These are phyloP conservation scores for Meira miltonrushii DNA, from an alignment of 1,284 basidiomycete genomes.

Conservation along the genomic window DNA sequence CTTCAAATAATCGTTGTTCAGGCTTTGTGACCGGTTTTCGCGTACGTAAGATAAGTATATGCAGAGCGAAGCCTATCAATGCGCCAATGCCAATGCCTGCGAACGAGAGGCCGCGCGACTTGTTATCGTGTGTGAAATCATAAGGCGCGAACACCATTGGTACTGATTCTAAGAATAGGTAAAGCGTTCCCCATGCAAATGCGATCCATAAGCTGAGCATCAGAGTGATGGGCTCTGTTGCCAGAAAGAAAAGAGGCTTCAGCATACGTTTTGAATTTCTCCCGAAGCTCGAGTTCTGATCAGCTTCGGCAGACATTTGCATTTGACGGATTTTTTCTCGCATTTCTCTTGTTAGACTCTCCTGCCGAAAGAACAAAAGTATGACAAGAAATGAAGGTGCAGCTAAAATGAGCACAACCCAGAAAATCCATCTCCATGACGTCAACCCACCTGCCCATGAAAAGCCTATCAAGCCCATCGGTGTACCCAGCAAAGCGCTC, in stretches of 20 bases:
- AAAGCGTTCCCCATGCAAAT: constrained; percentile 46
- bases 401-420: constrained; percentile 54
- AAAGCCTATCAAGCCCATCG: constrained; percentile 61
- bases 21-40: constrained; percentile 40
- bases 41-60: constrained; percentile 56
- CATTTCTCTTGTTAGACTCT: constrained; percentile 16
- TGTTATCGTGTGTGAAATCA: constrained; percentile 57
- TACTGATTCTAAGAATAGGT: constrained; percentile 40
- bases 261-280: neutral
- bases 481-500: constrained; percentile 58
- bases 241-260: constrained; percentile 26
- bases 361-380: constrained; percentile 41
- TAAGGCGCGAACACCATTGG: constrained; percentile 57
- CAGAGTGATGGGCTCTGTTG: constrained; percentile 72
- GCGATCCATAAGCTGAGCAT: constrained; percentile 49
- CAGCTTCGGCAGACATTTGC: constrained; percentile 58
- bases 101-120: constrained; percentile 28
- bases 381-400: constrained; percentile 21
- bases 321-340: constrained; percentile 4
- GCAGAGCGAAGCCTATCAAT: constrained; percentile 56
- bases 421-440: constrained; percentile 75
- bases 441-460: constrained; percentile 67
- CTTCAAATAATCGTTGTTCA: constrained; percentile 56
- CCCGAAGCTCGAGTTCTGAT: constrained; percentile 1
- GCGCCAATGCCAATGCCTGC: constrained; percentile 27